phyloP scores from a whole-genome alignment of 768 basidiomycete genomes.

The Clavulina sp. region DNA sequence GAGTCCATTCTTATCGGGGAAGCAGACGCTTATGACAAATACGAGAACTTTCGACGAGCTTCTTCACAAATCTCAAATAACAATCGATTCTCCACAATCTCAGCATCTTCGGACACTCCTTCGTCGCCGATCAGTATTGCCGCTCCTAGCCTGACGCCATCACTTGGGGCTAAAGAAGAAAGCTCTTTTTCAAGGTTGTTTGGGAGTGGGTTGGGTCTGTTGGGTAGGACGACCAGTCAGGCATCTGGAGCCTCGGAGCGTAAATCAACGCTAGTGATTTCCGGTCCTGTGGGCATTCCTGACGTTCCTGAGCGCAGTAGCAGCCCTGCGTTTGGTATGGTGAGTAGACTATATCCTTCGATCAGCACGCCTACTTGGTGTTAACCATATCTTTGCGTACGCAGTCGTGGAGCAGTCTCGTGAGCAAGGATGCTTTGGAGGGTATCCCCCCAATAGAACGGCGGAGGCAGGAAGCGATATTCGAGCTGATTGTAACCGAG shows the following conservation, averaged over 20 bases:
- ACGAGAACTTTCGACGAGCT: constrained; percentile 58
- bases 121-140: too few species aligned
- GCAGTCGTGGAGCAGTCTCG: constrained; percentile 84
- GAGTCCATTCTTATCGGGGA: constrained; percentile 27
- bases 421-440: constrained; percentile 67
- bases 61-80: constrained; percentile 13
- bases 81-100: constrained; percentile 34
- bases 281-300: neutral
- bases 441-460: constrained; percentile 65
- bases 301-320: constrained; percentile 26
- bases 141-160: neutral
- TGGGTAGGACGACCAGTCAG: too few species aligned
- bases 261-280: constrained; percentile 10
- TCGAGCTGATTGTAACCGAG: constrained; percentile 88
- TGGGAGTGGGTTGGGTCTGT: too few species aligned
- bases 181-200: too few species aligned
- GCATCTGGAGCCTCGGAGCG: neutral
- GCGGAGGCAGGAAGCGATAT: constrained; percentile 86
- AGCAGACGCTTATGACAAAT: constrained; percentile 80
- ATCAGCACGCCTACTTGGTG: neutral
- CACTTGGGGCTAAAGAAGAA: too few species aligned
- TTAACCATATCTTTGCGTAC: neutral
- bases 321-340: constrained; percentile 53
- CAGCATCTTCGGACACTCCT: constrained; percentile 8
- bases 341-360: constrained; percentile 19